Evolutionary conservation across 768 basidiomycete genomes (phyloP).

Genomic region (Suillus bovinus): DNA sequence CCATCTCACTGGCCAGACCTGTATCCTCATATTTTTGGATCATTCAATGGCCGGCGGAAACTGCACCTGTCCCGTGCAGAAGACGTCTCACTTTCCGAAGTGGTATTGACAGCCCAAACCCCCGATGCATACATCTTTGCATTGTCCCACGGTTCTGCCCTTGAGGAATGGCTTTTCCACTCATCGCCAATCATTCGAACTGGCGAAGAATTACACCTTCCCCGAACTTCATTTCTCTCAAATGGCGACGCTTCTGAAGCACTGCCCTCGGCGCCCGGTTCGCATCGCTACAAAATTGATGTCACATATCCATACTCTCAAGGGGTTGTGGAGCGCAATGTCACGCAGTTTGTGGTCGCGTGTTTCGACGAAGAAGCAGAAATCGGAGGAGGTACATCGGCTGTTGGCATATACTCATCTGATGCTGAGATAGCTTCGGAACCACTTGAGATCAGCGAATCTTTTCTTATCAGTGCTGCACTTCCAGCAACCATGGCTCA

Average conservation of each 20-base stretch:
- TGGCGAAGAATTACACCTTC: conserved; percentile 41
- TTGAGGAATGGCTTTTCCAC: conserved; percentile 47
- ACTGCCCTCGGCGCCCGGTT: conserved; percentile 13
- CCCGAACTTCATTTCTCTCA: conserved; percentile 19
- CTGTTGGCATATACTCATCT: neutral
- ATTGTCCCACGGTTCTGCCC: conserved; percentile 28
- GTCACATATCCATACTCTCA: conserved; percentile 75
- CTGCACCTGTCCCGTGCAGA: conserved; percentile 22
- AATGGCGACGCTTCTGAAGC: conserved; percentile 16
- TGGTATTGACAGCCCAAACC: conserved; percentile 54
- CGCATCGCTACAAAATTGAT: conserved; percentile 48
- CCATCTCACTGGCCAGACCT: conserved; percentile 41
- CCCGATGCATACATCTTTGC: conserved; percentile 48
- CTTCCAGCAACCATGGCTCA: conserved; percentile 22
- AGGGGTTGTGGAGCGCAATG: conserved; percentile 50
- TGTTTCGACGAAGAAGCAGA: conserved; percentile 24
- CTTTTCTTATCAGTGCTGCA: conserved; percentile 61
- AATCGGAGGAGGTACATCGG: neutral
- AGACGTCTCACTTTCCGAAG: conserved; percentile 45
- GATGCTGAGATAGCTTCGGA: conserved; percentile 35
- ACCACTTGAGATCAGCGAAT: conserved; percentile 68
- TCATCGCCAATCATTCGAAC: conserved; percentile 52
- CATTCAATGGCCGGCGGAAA: conserved; percentile 14
- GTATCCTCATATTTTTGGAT: conserved; percentile 38
- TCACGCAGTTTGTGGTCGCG: conserved; percentile 56